phyloP scores from a whole-genome alignment of 176 grass and related monocot genomes.

The Aegilops sharonensis region DNA sequence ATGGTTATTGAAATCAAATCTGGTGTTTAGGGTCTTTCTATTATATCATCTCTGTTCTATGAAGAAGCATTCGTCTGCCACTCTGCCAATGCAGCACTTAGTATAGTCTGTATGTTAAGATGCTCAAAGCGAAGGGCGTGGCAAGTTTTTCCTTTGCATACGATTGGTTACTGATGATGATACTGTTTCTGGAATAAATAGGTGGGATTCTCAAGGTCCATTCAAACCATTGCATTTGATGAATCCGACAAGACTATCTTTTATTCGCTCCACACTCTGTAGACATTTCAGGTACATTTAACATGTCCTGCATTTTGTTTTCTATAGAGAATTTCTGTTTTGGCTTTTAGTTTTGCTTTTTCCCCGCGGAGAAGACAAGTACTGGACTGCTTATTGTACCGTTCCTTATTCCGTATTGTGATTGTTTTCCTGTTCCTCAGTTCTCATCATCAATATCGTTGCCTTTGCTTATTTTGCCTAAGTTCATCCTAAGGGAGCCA shows the following conservation, averaged over 20 bases:
- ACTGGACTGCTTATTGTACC: neutral
- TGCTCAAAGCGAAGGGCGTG: neutral
- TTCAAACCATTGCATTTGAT: conserved; percentile 95
- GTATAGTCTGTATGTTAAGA: neutral
- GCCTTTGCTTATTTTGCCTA: neutral
- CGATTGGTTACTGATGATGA: conserved; percentile 4
- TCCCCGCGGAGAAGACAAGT: neutral
- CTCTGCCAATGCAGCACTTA: neutral
- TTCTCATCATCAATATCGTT: neutral
- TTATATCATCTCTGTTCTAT: neutral
- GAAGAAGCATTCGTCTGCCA: neutral
- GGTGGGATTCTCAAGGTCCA: conserved; percentile 90
- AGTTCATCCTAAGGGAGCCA: conserved; percentile 44
- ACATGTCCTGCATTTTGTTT: neutral
- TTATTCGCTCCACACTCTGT: conserved; percentile 80
- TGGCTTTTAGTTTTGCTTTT: neutral
- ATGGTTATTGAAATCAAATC: neutral
- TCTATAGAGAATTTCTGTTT: neutral
- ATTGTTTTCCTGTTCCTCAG: neutral
- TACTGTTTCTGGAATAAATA: conserved; percentile 39
- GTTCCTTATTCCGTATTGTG: neutral
- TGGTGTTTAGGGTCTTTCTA: neutral
- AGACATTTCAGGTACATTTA: conserved; percentile 73
- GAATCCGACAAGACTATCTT: conserved; percentile 83
- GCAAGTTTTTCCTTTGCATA: neutral